Evolutionary conservation across 306 rosid species (phyloP), one percentile per base, ranked within the genome.

Genomic region (Dryas alaskensis): DNA sequence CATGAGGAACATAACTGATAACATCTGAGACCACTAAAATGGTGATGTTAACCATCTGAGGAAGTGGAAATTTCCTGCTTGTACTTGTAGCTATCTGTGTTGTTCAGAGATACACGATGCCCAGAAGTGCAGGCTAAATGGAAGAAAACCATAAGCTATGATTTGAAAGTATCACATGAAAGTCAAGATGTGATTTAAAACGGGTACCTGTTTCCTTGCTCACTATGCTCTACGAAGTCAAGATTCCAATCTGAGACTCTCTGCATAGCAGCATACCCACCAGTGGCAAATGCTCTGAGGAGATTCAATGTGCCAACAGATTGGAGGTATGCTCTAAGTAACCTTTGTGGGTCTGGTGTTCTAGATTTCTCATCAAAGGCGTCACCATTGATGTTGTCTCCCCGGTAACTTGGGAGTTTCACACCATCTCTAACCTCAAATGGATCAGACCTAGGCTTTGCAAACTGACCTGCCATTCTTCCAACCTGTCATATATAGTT

Each of bases 401-500:
- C 83, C 10, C 83, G 67, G 55, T 82, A 79, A 75, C 83, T 79
- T 6, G 86, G 86, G 45, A 82, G 78, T 64, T 70, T 71, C 58
- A 82, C 78, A 3, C 86, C 81, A 66, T 79, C 86, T 75, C 65
- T 75, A 40, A 49, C 69, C 83, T 79, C 86, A 79, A 79, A 82
- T 45, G 71, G 25, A 6, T 83, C 83, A 10, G 83, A 79, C 60
- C 83, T 72, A 44, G 86, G 86, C 78, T 75, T 83, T 59, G 83
- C 83, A 46, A 83, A 83, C 57, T 83, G 86, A 12, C 86, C 86
- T 4, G 83, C 86, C 86, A 79, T 79, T 80, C 86, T 75, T 63
- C 83, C 83, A 60, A 83, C 81, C 86, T 75, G 76, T 27, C 52
- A 71, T 13, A 11, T 3, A 25, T 31, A 46, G 8, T 11, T 52